phyloP scores from a whole-genome alignment of 225 moss, liverwort and hornwort species.

The Polytrichum formosum region DNA sequence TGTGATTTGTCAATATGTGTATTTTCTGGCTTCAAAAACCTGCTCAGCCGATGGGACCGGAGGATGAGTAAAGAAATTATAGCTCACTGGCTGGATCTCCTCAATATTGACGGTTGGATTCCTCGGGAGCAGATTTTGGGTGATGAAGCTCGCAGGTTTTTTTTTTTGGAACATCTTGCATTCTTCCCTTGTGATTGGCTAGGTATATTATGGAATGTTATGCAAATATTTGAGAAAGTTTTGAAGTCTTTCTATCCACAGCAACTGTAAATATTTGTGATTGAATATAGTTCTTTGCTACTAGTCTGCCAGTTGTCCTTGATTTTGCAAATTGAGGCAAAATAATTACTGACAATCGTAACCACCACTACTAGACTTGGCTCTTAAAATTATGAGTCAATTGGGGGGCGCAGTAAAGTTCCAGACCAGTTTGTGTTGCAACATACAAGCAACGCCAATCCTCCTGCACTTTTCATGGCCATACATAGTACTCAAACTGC shows the following conservation, averaged over 20 bases:
- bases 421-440: constrained; percentile 81
- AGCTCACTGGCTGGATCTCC: constrained; percentile 68
- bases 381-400: no score
- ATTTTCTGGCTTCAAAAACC: no score
- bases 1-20: no score
- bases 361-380: no score
- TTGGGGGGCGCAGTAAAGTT: constrained; percentile 67
- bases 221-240: no score
- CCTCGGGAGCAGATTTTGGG: constrained; percentile 77
- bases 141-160: constrained; percentile 63
- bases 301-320: no score
- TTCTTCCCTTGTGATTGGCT: background rate
- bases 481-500: constrained; percentile 48
- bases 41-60: constrained; percentile 86
- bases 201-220: no score
- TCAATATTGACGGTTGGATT: constrained; percentile 73
- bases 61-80: constrained; percentile 78
- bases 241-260: no score
- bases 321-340: no score
- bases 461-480: constrained; percentile 80
- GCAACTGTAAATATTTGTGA: no score
- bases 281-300: no score
- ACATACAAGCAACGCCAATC: constrained; percentile 90
- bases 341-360: no score
- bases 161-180: background rate